Evolutionary conservation across 768 basidiomycete genomes (phyloP).

Genomic region (Boletellus emodensis): DNA sequence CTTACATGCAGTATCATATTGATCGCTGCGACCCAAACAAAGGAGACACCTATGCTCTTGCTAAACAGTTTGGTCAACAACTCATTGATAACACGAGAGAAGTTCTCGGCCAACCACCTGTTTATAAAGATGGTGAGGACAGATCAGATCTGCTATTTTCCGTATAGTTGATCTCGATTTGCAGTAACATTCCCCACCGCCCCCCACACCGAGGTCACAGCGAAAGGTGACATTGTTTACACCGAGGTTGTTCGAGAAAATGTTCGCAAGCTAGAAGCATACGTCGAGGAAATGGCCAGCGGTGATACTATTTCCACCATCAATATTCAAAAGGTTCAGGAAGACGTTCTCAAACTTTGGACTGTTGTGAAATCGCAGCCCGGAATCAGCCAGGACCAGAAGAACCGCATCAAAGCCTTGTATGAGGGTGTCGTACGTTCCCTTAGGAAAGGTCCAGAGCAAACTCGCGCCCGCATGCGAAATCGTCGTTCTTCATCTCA

Average conservation of each 20-base stretch:
- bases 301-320: conserved; percentile 82
- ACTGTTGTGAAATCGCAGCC: conserved; percentile 96
- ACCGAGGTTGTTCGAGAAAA: conserved; percentile 93
- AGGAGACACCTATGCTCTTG: conserved; percentile 92
- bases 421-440: conserved; percentile 97
- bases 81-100: conserved; percentile 91
- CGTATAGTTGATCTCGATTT: background rate
- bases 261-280: conserved; percentile 95
- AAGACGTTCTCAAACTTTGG: conserved; percentile 96
- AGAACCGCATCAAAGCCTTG: conserved; percentile 88
- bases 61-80: conserved; percentile 95
- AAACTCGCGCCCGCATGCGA: conserved; percentile 52
- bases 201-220: conserved; percentile 89
- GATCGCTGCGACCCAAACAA: conserved; percentile 73
- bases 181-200: conserved; percentile 97
- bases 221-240: conserved; percentile 92
- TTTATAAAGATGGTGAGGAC: conserved; percentile 91
- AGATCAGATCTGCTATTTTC: background rate
- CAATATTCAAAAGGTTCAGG: conserved; percentile 97
- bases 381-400: conserved; percentile 95
- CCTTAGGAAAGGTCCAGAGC: conserved; percentile 74
- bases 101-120: conserved; percentile 75
- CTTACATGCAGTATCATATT: conserved; percentile 96
- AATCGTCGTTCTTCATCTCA: conserved; percentile 91
- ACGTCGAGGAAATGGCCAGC: conserved; percentile 97